A percentile compares a stretch with the other conserved stretches of the same genome.
Conservation (phyloP, 352 stramenopile species). For the Albugo candida region DNA sequence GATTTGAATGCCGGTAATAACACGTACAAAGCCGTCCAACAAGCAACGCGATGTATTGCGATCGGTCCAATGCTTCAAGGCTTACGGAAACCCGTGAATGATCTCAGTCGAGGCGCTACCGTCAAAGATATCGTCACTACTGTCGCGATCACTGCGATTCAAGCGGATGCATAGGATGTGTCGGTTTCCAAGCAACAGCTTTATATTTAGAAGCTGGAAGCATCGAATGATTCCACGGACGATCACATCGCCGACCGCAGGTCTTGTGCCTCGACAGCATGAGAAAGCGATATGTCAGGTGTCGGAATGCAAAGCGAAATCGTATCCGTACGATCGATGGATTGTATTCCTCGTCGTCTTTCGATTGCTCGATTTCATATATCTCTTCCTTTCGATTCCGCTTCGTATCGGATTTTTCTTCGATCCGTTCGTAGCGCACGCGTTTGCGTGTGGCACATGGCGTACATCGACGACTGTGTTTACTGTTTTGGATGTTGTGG, state of each 20-base stretch:
- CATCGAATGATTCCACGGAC: no score
- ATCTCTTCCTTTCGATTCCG: slow-evolving; percentile 21
- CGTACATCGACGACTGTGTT: slow-evolving; percentile 26
- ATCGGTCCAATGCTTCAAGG: slow-evolving; percentile 81
- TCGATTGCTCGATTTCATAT: slow-evolving; percentile 10
- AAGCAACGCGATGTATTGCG: slow-evolving; percentile 49
- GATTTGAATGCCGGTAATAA: slow-evolving; percentile 81
- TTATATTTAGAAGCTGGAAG: no score
- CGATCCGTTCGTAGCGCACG: slow-evolving; percentile 12
- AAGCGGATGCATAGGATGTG: slow-evolving; percentile 20
- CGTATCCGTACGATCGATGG: no score
- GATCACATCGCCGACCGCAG: no score
- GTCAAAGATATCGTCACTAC: slow-evolving; percentile 84
- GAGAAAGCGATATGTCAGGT: no score
- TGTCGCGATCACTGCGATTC: slow-evolving; percentile 73
- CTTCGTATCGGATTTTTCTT: slow-evolving; percentile 22
- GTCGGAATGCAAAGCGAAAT: no score
- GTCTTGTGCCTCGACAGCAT: no score
- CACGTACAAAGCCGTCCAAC: slow-evolving; percentile 80
- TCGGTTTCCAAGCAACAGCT: no score
- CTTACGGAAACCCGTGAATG: slow-evolving; percentile 75
- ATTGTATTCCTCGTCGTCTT: no score
- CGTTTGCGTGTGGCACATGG: slow-evolving; percentile 15
- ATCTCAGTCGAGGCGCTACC: slow-evolving; percentile 68
- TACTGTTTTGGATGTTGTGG: slow-evolving; percentile 24